phyloP scores from a whole-genome alignment of 345 rosid genomes.

The Euphorbia tirucalli region DNA sequence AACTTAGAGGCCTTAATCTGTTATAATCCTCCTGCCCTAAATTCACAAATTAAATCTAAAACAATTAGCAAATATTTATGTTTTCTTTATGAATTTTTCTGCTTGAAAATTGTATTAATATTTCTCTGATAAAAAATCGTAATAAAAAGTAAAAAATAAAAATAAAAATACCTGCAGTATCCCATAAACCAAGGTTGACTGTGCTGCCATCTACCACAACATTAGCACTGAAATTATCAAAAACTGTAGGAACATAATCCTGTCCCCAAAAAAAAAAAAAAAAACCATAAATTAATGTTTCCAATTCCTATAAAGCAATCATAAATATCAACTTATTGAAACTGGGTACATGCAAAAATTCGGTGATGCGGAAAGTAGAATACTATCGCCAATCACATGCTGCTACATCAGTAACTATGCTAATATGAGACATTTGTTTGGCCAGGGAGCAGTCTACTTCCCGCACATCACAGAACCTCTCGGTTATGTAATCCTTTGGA shows the following conservation, averaged over 20 bases:
- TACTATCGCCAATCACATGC: too few relatives aligned
- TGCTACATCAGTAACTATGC: too few relatives aligned
- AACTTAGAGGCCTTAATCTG: constrained; percentile 57
- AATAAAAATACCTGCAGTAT: constrained; percentile 41
- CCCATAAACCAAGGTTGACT: constrained; percentile 54
- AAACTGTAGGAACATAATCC: constrained; percentile 58
- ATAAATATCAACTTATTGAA: not conserved
- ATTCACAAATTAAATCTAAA: not conserved
- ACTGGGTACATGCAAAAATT: too few relatives aligned
- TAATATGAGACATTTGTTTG: too few relatives aligned
- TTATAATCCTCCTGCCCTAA: constrained; percentile 61
- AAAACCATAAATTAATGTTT: not conserved
- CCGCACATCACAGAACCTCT: too few relatives aligned
- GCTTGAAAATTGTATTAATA: too few relatives aligned
- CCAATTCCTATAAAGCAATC: not conserved
- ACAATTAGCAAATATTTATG: too few relatives aligned
- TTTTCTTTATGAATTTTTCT: too few relatives aligned
- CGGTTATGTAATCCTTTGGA: too few relatives aligned
- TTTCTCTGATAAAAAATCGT: not conserved
- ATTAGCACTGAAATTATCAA: constrained; percentile 57
- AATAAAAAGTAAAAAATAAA: not conserved
- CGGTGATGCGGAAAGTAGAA: too few relatives aligned
- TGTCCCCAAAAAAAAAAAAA: constrained; percentile 7
- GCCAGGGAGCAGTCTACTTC: too few relatives aligned
- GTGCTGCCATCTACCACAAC: constrained; percentile 59